Evolutionary conservation across 495 filamentous ascomycete species (phyloP), one percentile per base, ranked within the genome.

Genomic region (Aspergillus nanangensis): DNA sequence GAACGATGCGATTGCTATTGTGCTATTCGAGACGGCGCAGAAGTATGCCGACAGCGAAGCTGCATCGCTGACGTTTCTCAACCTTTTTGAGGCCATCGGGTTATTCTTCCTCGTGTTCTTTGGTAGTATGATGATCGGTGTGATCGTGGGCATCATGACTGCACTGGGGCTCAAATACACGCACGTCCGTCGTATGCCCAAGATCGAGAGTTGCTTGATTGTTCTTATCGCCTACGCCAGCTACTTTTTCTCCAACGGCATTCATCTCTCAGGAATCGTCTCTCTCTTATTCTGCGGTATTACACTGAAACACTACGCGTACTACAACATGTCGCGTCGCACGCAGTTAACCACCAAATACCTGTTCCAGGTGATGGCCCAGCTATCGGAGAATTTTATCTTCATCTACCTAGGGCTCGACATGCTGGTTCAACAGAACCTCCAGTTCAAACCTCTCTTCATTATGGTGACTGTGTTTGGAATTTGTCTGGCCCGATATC

Each of bases 311-410:
- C 93, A 98, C 63, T 97, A 98, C 58, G 93, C 93, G 33, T 98
- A 98, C 72, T 96, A 96, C 73, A 98, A 98, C 70, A 98, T 98
- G 93, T 98, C 93, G 22, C 84, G 93, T 34, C 85, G 93, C 34
- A 96, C 94, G 17, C 93, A 98, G 60, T 79, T 98, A 55, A 96
- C 93, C 14, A 98, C 94, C 43, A 98, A 98, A 63, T 98, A 95
- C 69, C 78, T 96, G 20, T 98, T 98, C 71, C 87, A 93, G 65
- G 84, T 96, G 39, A 82, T 94, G 47, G 88, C 94, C 4, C 94
- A 97, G 64, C 72, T 98, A 29, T 93, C 91, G 0, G 93, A 98
- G 70, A 98, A 98, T 66, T 98, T 98, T 53, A 98, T 98, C 58
- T 98, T 98, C 72, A 98, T 98, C 65, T 98, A 97, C 60, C 80